Conservation (phyloP, 208 protist species). For the Trypanosoma platydactyli region DNA sequence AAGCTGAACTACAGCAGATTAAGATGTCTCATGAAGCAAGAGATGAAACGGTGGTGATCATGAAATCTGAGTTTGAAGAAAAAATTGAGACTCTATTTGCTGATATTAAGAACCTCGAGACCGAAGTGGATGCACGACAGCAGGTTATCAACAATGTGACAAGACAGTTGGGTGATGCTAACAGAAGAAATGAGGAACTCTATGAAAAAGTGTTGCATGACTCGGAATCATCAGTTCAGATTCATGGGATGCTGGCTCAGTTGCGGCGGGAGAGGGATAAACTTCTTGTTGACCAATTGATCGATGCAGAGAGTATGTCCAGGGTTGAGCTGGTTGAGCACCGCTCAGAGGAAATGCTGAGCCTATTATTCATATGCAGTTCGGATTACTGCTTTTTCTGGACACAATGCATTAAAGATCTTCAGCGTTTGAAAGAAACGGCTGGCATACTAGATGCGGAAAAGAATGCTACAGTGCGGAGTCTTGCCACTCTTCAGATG, state of each 20-base stretch:
- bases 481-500: background rate
- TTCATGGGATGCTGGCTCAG: constrained; percentile 23
- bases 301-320: constrained; percentile 8
- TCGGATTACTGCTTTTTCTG: background rate
- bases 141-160: constrained; percentile 67
- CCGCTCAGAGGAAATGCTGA: constrained; percentile 16
- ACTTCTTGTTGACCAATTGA: constrained; percentile 8
- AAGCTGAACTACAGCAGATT: constrained; percentile 46
- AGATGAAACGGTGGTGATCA: constrained; percentile 67
- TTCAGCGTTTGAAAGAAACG: background rate
- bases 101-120: constrained; percentile 47
- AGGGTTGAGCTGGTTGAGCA: constrained; percentile 10
- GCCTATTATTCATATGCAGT: constrained; percentile 7
- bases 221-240: constrained; percentile 34
- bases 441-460: constrained; percentile 4
- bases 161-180: constrained; percentile 53
- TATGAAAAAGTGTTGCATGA: constrained; percentile 59
- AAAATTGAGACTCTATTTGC: constrained; percentile 30
- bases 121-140: constrained; percentile 51
- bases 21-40: constrained; percentile 37
- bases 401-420: constrained; percentile 8
- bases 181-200: constrained; percentile 52
- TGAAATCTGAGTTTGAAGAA: constrained; percentile 51
- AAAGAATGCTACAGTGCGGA: background rate
- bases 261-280: constrained; percentile 21